phyloP scores from a whole-genome alignment of 257 asterid species.

The Petunia secreta region DNA sequence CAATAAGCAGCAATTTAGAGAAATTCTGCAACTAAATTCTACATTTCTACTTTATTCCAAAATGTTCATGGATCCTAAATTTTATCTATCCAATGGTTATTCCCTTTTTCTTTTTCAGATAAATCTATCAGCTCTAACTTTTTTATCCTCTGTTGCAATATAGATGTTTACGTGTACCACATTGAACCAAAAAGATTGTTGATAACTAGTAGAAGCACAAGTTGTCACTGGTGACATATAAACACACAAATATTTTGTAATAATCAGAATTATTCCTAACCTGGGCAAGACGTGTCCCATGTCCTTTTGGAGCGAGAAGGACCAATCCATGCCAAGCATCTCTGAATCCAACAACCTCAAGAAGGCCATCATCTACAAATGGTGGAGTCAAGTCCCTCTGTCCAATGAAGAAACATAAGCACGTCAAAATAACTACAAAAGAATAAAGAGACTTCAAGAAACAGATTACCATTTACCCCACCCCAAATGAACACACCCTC shows the following conservation, averaged over 20 bases:
- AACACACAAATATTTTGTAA: neutral
- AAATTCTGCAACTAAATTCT: neutral
- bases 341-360: constrained; percentile 89
- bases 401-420: constrained; percentile 29
- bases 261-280: constrained; percentile 31
- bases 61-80: neutral
- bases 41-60: neutral
- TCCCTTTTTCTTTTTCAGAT: neutral
- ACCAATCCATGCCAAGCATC: constrained; percentile 92
- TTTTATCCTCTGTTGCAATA: neutral
- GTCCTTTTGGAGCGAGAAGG: constrained; percentile 81
- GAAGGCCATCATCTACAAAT: constrained; percentile 74
- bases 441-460: neutral
- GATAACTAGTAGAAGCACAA: neutral
- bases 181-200: neutral
- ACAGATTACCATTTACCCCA: neutral
- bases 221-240: neutral
- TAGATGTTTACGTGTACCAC: neutral
- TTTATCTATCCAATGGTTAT: neutral
- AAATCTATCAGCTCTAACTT: neutral
- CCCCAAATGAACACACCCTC: neutral
- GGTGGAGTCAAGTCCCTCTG: constrained; percentile 84
- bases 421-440: neutral
- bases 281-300: constrained; percentile 96
- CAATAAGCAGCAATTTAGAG: neutral